Base-by-base conservation (phyloP, 805 yeast species). In the Myxozyma neotropica region DNA sequence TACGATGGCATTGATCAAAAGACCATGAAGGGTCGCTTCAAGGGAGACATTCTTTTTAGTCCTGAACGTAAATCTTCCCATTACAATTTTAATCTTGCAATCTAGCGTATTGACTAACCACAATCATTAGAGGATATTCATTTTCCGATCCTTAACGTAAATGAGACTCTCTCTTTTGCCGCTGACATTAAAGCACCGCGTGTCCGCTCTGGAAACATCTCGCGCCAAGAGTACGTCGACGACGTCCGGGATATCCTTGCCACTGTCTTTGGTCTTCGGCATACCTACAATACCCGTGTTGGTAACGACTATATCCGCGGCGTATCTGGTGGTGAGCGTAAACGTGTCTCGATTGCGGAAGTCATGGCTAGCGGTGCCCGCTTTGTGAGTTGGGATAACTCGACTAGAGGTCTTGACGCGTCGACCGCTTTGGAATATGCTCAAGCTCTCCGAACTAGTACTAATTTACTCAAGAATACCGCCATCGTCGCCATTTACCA, bases 71-170 rank as follows among this genome's bases (percentile, higher is more conserved):
- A 4, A 36, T 38, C 2, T 24, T 12, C 39, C 15, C n/a, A n/a
- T n/a, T n/a, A n/a, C n/a, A n/a, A n/a, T n/a, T n/a, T 19, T 27
- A 5, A 3, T 17, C 15, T 2, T 31, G 15, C 17, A 8, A 6
- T 26, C 17, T 26, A 6, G 33, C 6, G n/a, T 4, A 15, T 44
- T 1, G 23, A 19, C 36, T 26, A 44, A 44, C 47, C 21, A 17
- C n/a, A 21, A 7, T 27, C n/a, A 7, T n/a, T 21, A 46, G 50
- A 8, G 50, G 50, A 46, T 23, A 31, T 46, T 31, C 94, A 87
- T 72, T 86, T 86, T 75, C 93, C 94, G 10, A 85, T 84, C 65
- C 76, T 87, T 64, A 87, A 90, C 1, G 93, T 87, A 38, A 83
- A 85, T 56, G 86, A 87, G 70, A 88, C 94, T 12, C 75, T 88